Evolutionary conservation across 2,329 filamentous ascomycete species (phyloP).

Genomic region (Chaetothyriales sp.): DNA sequence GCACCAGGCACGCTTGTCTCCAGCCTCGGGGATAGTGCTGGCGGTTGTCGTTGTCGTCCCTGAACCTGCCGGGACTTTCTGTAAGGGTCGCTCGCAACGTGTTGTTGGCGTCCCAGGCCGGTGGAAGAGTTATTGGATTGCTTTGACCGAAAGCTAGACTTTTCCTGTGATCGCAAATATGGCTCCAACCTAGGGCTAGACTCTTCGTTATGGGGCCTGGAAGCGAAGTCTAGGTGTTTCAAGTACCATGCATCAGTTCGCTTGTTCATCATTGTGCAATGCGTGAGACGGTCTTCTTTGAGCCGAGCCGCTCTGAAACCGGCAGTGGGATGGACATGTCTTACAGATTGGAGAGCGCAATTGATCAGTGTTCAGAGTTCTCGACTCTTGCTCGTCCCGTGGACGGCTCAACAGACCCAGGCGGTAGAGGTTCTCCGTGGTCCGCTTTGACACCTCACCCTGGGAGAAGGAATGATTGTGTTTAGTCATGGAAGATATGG

Average conservation of each 20-base stretch:
- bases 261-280: neutral
- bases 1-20: constrained; percentile 12
- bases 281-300: neutral
- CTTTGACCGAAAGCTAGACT: constrained; percentile 8
- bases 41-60: neutral
- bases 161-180: constrained; percentile 1
- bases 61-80: constrained; percentile 1
- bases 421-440: constrained; percentile 18
- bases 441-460: constrained; percentile 11
- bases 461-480: constrained; percentile 11
- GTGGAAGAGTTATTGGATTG: constrained; percentile 15
- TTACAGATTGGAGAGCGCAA: constrained; percentile 11
- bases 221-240: constrained; percentile 7
- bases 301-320: neutral
- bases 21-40: constrained; percentile 7
- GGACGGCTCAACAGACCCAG: constrained; percentile 17
- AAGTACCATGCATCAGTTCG: neutral
- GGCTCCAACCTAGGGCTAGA: constrained; percentile 10
- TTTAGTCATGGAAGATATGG: constrained; percentile 14
- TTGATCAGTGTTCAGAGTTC: constrained; percentile 4
- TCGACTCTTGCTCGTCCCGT: constrained; percentile 9
- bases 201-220: constrained; percentile 11
- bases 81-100: constrained; percentile 8
- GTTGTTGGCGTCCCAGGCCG: constrained; percentile 10
- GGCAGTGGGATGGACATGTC: constrained; percentile 1